Base-by-base conservation (phyloP, 148 eudicot genomes). In the Dysphania ambrosioides region DNA sequence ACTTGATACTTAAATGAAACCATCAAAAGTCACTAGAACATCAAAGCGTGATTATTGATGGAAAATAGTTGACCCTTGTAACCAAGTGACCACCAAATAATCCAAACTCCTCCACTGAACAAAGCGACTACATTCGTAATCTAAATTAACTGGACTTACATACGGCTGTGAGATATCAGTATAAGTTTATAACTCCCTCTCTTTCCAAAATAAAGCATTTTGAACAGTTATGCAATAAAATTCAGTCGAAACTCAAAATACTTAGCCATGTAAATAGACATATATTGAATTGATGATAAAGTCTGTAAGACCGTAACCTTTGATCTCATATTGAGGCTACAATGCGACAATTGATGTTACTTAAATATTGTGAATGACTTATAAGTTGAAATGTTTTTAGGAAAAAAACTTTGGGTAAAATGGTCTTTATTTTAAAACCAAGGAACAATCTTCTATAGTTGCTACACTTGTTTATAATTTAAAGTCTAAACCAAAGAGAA, bases 1-100 rank as follows among this genome's bases (percentile, higher is more conserved):
- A 67, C 40, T 73, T 61, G 42, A 1, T 66, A n/a, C n/a, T n/a
- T n/a, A n/a, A n/a, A 78, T 18, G 47, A 42, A 42, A 15, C 49
- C 63, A 55, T 30, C 2, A 5, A n/a, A n/a, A n/a, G 30, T 23
- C 32, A 16, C 15, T n/a, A n/a, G 24, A 55, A 18, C 9, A 36
- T 31, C n/a, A n/a, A 42, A 61, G 63, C 73, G 38, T 47, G 44
- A 26, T 63, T 42, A 44, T 55, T 53, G 15, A 64, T 49, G 34
- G 42, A 73, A 8, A 61, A 42, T 42, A 13, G 61, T n/a, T n/a
- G n/a, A n/a, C n/a, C n/a, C n/a, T 3, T 38, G 4, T 4, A 38
- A 38, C 18, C 58, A 19, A 2, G 21, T 53, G 21, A n/a, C 58
- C 58, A 53, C 4, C 58, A 53, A 16, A 53, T 53, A 24, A 19